These are phyloP conservation scores for Termitomyces sp. DNA, from an alignment of 768 basidiomycete genomes.

Conservation along the genomic window DNA sequence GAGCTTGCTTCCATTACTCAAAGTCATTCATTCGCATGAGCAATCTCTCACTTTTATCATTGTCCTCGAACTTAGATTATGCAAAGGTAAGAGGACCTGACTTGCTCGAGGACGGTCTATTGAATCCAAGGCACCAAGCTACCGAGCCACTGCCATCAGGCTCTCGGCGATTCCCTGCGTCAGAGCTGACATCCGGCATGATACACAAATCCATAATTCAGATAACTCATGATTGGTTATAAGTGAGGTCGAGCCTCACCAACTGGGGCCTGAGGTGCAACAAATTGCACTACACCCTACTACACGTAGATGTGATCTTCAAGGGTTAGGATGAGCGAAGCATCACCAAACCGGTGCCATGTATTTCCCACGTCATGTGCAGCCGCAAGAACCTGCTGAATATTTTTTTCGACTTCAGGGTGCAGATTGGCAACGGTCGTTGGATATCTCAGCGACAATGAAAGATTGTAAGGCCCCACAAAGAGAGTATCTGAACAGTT, in stretches of 20 bases:
- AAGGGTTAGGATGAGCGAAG: background rate
- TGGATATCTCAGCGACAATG: slow-evolving; percentile 55
- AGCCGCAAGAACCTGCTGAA: slow-evolving; percentile 48
- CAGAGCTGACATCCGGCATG: slow-evolving; percentile 17
- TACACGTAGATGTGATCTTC: no score
- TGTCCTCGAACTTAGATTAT: no score
- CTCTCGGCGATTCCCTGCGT: slow-evolving; percentile 12
- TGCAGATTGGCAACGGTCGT: slow-evolving; percentile 62
- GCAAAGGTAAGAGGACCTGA: no score
- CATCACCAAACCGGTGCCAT: slow-evolving; percentile 29
- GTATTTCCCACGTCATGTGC: slow-evolving; percentile 58
- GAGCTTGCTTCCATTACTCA: no score
- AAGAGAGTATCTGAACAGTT: slow-evolving; percentile 26
- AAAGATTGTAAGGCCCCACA: slow-evolving; percentile 69
- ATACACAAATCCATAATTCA: no score
- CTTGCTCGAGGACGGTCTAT: no score
- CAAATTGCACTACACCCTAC: slow-evolving; percentile 20
- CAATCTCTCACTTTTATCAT: no score
- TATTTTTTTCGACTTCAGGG: slow-evolving; percentile 56
- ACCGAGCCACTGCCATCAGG: slow-evolving; percentile 7
- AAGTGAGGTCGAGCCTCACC: slow-evolving; percentile 16
- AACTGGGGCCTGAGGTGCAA: slow-evolving; percentile 20
- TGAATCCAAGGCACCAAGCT: background rate
- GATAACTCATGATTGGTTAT: no score
- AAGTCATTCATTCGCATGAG: no score